Base-by-base conservation (phyloP, 805 yeast genomes). In the Suhomyces kilbournensis region DNA sequence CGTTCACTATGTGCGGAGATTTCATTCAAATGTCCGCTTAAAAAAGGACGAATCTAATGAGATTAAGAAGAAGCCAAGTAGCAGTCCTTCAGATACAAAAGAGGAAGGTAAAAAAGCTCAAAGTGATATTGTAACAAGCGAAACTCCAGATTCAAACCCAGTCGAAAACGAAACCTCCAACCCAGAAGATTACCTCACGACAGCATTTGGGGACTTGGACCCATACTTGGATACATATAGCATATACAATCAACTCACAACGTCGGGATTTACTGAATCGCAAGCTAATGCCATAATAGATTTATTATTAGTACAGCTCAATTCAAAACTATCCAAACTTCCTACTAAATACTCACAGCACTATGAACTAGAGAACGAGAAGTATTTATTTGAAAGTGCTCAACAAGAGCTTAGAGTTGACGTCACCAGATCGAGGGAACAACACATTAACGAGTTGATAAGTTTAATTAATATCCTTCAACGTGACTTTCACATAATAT, bases 361-460 rank as follows among this genome's bases (percentile, higher is more conserved):
- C 25, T 82, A 83, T 55, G 97, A 90, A 59, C 71, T 90, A 14
- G 97, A 92, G 56, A 93, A 92, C 61, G 97, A 93, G 61, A 80
- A 83, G 20, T 94, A 93, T 64, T 70, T 94, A 12, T 92, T 90
- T 66, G 93, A 91, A 64, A 96, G 97, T 30, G 97, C 97, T 0
- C 90, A 90, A 55, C 86, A 92, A 50, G 98, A 93, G 66, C 70
- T 93, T 35, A 70, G 86, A 47, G 89, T 87, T 44, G 97, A 91
- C 60, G 81, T 91, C 22, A 83, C 86, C 40, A 78, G 85, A 40
- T 80, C 86, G 28, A 74, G 97, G 57, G 91, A 86, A 56, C 72
- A 76, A 10, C 88, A 89, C 55, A 74, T 87, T 50, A 84, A 84
- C 57, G 86, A 84, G 49, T 75, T 86, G 49, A 83, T 86, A 20